Evolutionary conservation across 1,139 yeast genomes (phyloP).

Genomic region (Suhomyces anneliseae): DNA sequence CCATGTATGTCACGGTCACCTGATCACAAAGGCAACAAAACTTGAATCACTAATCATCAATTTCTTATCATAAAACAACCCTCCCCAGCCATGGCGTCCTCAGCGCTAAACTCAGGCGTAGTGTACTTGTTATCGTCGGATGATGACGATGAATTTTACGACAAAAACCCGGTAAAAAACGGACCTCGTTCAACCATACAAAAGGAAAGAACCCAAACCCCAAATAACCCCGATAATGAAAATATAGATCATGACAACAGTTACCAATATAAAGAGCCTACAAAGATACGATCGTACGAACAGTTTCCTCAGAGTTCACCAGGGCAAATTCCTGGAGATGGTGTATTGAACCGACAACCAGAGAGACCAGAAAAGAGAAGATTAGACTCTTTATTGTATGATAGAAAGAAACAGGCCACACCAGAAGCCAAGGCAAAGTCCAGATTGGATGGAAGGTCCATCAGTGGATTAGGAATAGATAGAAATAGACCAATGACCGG

Average conservation of each 20-base stretch:
- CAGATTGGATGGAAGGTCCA: too few relatives aligned
- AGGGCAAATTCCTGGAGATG: background rate
- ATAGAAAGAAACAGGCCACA: background rate
- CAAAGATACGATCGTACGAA: background rate
- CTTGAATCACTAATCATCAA: background rate
- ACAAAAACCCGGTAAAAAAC: background rate
- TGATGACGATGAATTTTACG: slow-evolving; percentile 6
- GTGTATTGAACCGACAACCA: background rate
- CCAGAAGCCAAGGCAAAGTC: too few relatives aligned
- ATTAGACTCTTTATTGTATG: background rate
- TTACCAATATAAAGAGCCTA: background rate
- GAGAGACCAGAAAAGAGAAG: background rate
- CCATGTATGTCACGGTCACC: too few relatives aligned
- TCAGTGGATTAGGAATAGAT: too few relatives aligned
- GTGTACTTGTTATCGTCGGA: slow-evolving; percentile 9
- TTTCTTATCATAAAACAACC: background rate
- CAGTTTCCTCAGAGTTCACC: background rate
- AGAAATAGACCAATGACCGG: too few relatives aligned
- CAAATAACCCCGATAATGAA: background rate
- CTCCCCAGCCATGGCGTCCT: background rate
- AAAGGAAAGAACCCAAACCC: background rate
- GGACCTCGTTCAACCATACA: background rate
- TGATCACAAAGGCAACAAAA: too few relatives aligned
- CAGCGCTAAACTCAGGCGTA: background rate
- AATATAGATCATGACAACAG: background rate